Conservation (phyloP, 1,284 basidiomycete genomes). For the Coniferiporia weirii region DNA sequence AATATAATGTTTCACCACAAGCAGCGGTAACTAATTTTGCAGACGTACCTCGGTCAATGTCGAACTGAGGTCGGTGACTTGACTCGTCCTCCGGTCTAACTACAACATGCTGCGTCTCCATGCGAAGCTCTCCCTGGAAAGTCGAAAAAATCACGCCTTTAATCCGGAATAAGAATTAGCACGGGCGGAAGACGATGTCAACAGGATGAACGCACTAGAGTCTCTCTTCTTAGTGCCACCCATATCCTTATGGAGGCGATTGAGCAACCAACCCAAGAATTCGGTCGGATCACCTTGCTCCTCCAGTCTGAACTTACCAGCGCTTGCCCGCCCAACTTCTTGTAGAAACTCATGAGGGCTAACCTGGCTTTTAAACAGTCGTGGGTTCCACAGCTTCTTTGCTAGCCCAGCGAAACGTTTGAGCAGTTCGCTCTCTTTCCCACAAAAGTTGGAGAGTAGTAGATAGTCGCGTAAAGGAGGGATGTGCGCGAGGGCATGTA, state of each 20-base stretch:
- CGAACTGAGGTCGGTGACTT: slow-evolving; percentile 79
- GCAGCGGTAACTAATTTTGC: slow-evolving; percentile 5
- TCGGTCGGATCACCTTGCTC: slow-evolving; percentile 95
- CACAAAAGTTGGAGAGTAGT: slow-evolving; percentile 65
- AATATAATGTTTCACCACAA: slow-evolving; percentile 14
- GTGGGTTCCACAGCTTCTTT: slow-evolving; percentile 94
- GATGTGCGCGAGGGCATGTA: slow-evolving; percentile 91
- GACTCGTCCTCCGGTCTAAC: slow-evolving; percentile 70
- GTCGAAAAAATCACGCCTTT: slow-evolving; percentile 86
- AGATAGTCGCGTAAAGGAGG: slow-evolving; percentile 86
- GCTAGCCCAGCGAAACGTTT: slow-evolving; percentile 82
- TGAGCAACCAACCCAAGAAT: slow-evolving; percentile 94
- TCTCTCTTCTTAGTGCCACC: slow-evolving; percentile 84
- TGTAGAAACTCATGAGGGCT: slow-evolving; percentile 98
- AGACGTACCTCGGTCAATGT: slow-evolving; percentile 79
- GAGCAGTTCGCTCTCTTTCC: slow-evolving; percentile 81
- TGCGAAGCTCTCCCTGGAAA: slow-evolving; percentile 90
- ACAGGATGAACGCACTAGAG: slow-evolving; percentile 58
- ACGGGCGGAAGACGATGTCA: slow-evolving; percentile 6
- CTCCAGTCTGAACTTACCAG: slow-evolving; percentile 87
- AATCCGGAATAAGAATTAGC: slow-evolving; percentile 19
- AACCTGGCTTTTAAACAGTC: slow-evolving; percentile 95
- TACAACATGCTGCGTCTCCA: slow-evolving; percentile 92
- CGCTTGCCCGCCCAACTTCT: slow-evolving; percentile 86
- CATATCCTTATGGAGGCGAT: slow-evolving; percentile 87